Base-by-base conservation (phyloP, 371 early-diverging fungal genomes). In the Phascolomyces articulosus region DNA sequence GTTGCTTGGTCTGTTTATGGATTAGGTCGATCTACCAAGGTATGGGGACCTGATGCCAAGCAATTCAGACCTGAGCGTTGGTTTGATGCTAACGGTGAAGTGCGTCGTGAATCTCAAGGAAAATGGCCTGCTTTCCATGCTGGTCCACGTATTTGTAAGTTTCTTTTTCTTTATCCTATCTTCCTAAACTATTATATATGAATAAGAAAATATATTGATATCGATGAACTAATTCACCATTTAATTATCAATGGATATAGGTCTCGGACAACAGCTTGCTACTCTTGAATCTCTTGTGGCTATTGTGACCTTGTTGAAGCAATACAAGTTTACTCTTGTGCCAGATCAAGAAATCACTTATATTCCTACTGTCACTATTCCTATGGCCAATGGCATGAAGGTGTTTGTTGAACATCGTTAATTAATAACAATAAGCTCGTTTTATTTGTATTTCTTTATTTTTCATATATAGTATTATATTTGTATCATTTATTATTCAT, bases 61-160 rank as follows among this genome's bases (percentile, higher is more conserved):
- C 69, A 80, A 34, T 91, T 89, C 71, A 60, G 67, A 38, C 90
- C 91, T 13, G 89, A 90, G 62, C 77, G 91, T 18, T 90, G 88
- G 86, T 67, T 89, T 34, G 66, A 64, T 15, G 54, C 63, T 4
- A 72, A 78, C 23, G 74, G 80, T n/a, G 74, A 79, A 56, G 62
- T 78, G 10, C 48, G 64, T 6, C 73, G 77, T 29, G 74, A 77
- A 49, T 68, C 72, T n/a, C 76, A 75, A 64, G 79, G 79, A 15
- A 67, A 78, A 60, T 82, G 79, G 79, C 78, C 78, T 7, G 79
- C 77, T 3, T 89, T 90, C 71, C 87, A 90, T 60, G 88, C 87
- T 10, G 91, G 92, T 0, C 91, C 92, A 2, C 80, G 92, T 27
- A 79, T 87, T 21, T 92, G 44, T 44, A 44, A 18, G n/a, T 44